phyloP scores from a whole-genome alignment of 2,329 filamentous ascomycete genomes.

The Fusarium continuum region DNA sequence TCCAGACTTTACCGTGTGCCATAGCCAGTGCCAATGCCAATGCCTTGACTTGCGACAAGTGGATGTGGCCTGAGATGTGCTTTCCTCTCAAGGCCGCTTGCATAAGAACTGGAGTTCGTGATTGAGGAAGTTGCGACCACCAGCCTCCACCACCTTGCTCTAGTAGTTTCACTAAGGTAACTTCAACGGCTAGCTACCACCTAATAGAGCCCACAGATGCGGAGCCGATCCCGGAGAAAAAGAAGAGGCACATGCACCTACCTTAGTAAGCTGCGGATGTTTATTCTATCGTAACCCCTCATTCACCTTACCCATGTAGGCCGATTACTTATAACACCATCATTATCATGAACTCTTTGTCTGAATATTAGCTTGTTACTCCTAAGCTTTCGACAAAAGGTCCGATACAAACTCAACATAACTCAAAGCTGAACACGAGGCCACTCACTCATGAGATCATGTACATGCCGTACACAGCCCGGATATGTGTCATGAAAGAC shows the following conservation, averaged over 20 bases:
- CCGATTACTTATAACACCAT: constrained; percentile 1
- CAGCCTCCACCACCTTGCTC: constrained; percentile 4
- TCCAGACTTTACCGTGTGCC: background rate
- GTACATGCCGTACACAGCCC: background rate
- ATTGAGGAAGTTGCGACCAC: constrained; percentile 9
- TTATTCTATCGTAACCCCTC: background rate
- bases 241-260: background rate
- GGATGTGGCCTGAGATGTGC: constrained; percentile 7
- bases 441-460: constrained; percentile 3
- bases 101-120: constrained; percentile 22
- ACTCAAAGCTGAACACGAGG: background rate
- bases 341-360: background rate
- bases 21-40: background rate
- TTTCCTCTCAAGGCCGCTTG: constrained; percentile 25
- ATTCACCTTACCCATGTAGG: background rate
- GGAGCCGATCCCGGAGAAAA: background rate
- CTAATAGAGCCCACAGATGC: background rate
- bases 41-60: background rate
- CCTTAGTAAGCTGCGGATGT: background rate
- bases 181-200: background rate
- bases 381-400: background rate
- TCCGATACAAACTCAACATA: background rate
- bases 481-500: constrained; percentile 5
- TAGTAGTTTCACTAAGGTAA: background rate
- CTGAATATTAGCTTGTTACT: background rate